Conservation (phyloP, 345 rosid genomes). For the Ailanthus altissimus region DNA sequence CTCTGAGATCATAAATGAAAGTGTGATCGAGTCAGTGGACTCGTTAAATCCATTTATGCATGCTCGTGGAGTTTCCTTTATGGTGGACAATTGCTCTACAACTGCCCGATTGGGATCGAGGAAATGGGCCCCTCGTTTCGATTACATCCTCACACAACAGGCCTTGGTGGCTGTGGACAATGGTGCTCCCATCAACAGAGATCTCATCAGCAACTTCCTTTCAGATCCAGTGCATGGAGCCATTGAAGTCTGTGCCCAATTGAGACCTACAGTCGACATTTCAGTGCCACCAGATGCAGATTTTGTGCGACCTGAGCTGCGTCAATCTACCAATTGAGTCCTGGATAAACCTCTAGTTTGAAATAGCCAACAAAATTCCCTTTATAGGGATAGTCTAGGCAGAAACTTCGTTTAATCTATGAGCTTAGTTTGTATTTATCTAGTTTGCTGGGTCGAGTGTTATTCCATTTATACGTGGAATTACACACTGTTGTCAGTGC, state of each 20-base stretch:
- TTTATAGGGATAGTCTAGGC: not conserved
- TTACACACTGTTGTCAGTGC: not conserved
- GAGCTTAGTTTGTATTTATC: not conserved
- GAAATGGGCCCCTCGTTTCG: conserved; percentile 94
- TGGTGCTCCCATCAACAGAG: conserved; percentile 59
- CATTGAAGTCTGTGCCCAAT: conserved; percentile 71
- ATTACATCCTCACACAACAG: conserved; percentile 79
- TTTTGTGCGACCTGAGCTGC: conserved; percentile 90
- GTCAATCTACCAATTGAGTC: conserved; percentile 60
- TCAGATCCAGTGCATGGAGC: conserved; percentile 91
- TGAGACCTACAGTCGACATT: conserved; percentile 89
- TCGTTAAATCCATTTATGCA: conserved; percentile 96
- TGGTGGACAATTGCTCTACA: conserved; percentile 95
- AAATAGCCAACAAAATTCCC: not conserved
- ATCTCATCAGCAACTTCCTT: conserved; percentile 82
- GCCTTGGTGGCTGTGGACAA: conserved; percentile 74
- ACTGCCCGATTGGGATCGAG: conserved; percentile 93
- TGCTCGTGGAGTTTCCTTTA: conserved; percentile 93
- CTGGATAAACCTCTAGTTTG: not conserved
- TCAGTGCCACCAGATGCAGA: conserved; percentile 86
- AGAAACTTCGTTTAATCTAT: conserved; percentile 14
- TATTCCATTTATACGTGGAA: not conserved
- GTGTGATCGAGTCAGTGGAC: conserved; percentile 90
- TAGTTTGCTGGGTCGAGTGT: not conserved
- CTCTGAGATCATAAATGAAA: conserved; percentile 93